Percentiles rank a stretch among this genome's conserved stretches.
Conservation (phyloP, 2,329 filamentous ascomycete genomes). For the Colletotrichum sp. region DNA sequence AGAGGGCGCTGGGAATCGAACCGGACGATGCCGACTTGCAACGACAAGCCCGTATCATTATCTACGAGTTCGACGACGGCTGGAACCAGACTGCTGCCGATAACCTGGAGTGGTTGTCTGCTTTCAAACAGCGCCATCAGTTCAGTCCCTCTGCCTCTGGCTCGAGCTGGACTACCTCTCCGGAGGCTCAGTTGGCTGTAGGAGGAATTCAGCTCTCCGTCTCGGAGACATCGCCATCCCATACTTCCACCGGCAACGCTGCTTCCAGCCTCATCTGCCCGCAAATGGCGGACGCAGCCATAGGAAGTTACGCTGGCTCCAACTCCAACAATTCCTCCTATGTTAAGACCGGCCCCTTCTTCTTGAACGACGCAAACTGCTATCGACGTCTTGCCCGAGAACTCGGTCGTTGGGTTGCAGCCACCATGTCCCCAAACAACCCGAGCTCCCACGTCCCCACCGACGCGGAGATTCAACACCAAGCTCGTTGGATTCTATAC, state of each 20-base stretch:
- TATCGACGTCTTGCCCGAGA: slow-evolving; percentile 61
- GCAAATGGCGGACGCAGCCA: neutral
- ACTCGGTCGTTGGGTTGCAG: slow-evolving; percentile 56
- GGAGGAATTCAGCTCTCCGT: neutral
- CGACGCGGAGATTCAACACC: slow-evolving; percentile 68
- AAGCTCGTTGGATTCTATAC: slow-evolving; percentile 67
- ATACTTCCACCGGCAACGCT: neutral
- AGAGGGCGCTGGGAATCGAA: slow-evolving; percentile 49
- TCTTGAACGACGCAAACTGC: slow-evolving; percentile 67
- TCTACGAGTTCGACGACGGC: slow-evolving; percentile 66
- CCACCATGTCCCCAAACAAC: slow-evolving; percentile 64
- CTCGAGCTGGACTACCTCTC: neutral
- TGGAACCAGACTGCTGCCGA: slow-evolving; percentile 71
- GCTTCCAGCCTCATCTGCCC: neutral
- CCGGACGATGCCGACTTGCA: slow-evolving; percentile 62
- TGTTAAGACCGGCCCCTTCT: slow-evolving; percentile 38
- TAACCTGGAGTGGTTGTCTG: slow-evolving; percentile 55
- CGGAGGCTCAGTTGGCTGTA: neutral
- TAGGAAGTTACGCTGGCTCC: neutral
- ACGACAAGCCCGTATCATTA: slow-evolving; percentile 62
- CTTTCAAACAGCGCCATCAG: slow-evolving; percentile 55
- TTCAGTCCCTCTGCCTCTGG: neutral
- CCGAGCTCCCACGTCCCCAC: slow-evolving; percentile 63
- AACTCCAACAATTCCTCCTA: neutral
- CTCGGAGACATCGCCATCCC: neutral